phyloP scores from a whole-genome alignment of 495 filamentous ascomycete species.

The Penicillium atrosanguineum region DNA sequence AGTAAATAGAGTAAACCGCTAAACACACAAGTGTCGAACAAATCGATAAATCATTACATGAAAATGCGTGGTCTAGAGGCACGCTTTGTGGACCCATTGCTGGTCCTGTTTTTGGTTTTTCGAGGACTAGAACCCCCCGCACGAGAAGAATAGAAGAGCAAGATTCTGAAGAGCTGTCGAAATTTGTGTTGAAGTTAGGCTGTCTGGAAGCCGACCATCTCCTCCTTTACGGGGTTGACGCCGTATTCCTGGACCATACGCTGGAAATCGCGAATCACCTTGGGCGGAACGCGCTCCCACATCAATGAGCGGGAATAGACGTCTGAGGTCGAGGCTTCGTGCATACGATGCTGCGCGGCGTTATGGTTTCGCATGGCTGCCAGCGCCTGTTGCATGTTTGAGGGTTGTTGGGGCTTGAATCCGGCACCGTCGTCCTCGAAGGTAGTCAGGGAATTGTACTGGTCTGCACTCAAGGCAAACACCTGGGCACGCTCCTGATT shows the following conservation, averaged over 20 bases:
- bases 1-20: neutral
- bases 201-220: conserved; percentile 21
- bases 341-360: conserved; percentile 42
- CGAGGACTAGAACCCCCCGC: neutral
- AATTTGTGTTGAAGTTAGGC: neutral
- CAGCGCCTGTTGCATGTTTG: conserved; percentile 78
- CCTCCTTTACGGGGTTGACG: conserved; percentile 35
- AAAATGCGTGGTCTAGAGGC: neutral
- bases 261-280: conserved; percentile 90
- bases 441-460: conserved; percentile 83
- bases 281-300: conserved; percentile 88
- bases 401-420: conserved; percentile 44
- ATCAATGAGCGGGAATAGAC: conserved; percentile 91
- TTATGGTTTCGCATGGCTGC: conserved; percentile 69
- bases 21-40: neutral
- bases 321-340: conserved; percentile 47
- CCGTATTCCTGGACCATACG: conserved; percentile 71
- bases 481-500: conserved; percentile 88
- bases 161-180: neutral
- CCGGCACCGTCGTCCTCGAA: conserved; percentile 44
- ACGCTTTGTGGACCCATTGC: neutral
- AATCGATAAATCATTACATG: neutral
- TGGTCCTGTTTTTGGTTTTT: neutral
- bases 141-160: neutral
- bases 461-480: conserved; percentile 78